Conservation (phyloP, 2,329 filamentous ascomycete genomes). For the Kalaharituber pfeilii region DNA sequence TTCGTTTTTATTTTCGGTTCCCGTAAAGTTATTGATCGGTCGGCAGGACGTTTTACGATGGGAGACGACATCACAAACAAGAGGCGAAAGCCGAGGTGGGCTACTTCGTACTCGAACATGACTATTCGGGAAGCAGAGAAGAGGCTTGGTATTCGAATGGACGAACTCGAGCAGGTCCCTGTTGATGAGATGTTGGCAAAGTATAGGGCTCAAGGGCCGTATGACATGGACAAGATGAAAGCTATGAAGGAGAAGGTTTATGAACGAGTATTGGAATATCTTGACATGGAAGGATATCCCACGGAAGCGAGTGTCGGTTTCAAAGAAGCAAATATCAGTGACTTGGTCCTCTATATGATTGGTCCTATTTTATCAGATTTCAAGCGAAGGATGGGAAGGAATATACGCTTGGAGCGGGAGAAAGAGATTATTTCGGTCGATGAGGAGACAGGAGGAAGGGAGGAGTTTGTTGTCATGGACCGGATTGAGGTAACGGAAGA, state of each 20-base stretch:
- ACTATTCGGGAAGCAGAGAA: too few relatives aligned
- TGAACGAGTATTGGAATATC: neutral
- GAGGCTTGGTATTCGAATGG: too few relatives aligned
- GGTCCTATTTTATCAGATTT: neutral
- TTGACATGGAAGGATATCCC: conserved; percentile 8
- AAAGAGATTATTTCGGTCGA: neutral
- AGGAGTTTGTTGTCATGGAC: conserved; percentile 12
- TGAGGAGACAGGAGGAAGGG: conserved; percentile 3
- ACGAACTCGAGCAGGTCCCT: too few relatives aligned
- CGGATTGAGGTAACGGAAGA: conserved; percentile 2
- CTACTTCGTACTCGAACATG: too few relatives aligned
- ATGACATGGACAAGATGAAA: conserved; percentile 3
- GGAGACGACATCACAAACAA: too few relatives aligned
- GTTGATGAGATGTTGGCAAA: neutral
- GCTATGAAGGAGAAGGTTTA: conserved; percentile 11
- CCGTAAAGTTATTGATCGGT: too few relatives aligned
- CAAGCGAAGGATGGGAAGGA: conserved; percentile 1
- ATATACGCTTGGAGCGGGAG: neutral
- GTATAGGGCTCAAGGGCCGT: neutral
- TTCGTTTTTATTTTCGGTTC: too few relatives aligned
- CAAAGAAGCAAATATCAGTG: conserved; percentile 5
- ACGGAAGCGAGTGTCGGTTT: neutral
- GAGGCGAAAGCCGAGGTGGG: too few relatives aligned
- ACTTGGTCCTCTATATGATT: conserved; percentile 1
- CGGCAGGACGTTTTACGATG: too few relatives aligned